Conservation (phyloP, 2,329 filamentous ascomycete genomes). For the Macrophomina phaseolina region DNA sequence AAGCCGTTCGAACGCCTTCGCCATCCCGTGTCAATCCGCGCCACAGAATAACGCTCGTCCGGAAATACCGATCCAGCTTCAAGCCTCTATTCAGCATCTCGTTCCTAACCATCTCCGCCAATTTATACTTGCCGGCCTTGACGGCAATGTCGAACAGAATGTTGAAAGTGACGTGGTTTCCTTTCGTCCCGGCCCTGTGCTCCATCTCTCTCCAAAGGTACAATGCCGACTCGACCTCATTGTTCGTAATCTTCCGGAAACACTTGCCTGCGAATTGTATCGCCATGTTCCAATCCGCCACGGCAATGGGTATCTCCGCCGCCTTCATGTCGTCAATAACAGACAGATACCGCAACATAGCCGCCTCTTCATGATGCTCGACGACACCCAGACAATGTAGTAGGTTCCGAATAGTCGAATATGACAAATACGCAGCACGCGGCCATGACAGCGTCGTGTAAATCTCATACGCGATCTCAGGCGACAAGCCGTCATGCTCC, state of each 20-base stretch:
- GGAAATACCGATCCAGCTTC: slow-evolving; percentile 76
- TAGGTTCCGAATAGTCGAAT: slow-evolving; percentile 64
- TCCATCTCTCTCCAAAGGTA: slow-evolving; percentile 93
- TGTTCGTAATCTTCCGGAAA: slow-evolving; percentile 61
- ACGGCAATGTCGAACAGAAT: slow-evolving; percentile 88
- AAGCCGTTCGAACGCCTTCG: slow-evolving; percentile 75
- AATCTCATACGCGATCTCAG: slow-evolving; percentile 57
- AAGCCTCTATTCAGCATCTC: slow-evolving; percentile 78
- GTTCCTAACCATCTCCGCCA: slow-evolving; percentile 82
- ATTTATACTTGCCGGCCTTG: slow-evolving; percentile 80
- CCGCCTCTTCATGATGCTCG: slow-evolving; percentile 60
- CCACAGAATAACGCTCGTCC: slow-evolving; percentile 82
- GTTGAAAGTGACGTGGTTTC: slow-evolving; percentile 85
- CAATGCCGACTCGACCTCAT: slow-evolving; percentile 72
- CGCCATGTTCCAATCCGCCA: slow-evolving; percentile 81
- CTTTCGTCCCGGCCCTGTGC: slow-evolving; percentile 65
- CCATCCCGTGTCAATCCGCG: slow-evolving; percentile 78
- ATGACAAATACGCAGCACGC: slow-evolving; percentile 57
- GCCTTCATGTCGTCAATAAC: slow-evolving; percentile 83
- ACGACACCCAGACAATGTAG: slow-evolving; percentile 72
- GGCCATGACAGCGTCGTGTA: slow-evolving; percentile 61
- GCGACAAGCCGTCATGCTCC: slow-evolving; percentile 47
- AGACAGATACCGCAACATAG: slow-evolving; percentile 82
- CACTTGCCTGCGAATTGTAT: slow-evolving; percentile 80
- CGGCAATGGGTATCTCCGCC: slow-evolving; percentile 70